phyloP scores from a whole-genome alignment of 2,329 filamentous ascomycete genomes.

The Macrophomina pseudophaseolina region DNA sequence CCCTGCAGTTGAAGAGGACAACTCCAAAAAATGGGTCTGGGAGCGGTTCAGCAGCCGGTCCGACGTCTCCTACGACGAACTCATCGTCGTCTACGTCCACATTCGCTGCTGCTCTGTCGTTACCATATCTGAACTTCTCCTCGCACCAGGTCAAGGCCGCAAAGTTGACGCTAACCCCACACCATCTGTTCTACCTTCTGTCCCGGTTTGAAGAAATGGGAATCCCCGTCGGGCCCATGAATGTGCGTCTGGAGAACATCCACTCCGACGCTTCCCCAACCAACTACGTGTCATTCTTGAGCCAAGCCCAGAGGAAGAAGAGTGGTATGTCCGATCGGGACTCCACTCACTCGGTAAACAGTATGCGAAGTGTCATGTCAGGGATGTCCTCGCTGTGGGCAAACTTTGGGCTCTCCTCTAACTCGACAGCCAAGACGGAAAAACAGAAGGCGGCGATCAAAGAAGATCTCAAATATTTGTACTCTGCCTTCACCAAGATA shows the following conservation, averaged over 20 bases:
- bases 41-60: conserved; percentile 53
- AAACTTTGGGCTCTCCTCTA: conserved; percentile 81
- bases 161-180: conserved; percentile 89
- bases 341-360: conserved; percentile 94
- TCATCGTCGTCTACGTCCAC: conserved; percentile 73
- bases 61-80: conserved; percentile 61
- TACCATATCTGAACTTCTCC: conserved; percentile 82
- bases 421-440: conserved; percentile 80
- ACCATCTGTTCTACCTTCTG: conserved; percentile 95
- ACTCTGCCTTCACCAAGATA: conserved; percentile 98
- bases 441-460: conserved; percentile 86
- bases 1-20: conserved; percentile 82
- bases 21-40: conserved; percentile 68
- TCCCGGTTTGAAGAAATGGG: conserved; percentile 93
- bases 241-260: conserved; percentile 90
- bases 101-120: conserved; percentile 83
- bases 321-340: conserved; percentile 81
- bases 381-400: conserved; percentile 95
- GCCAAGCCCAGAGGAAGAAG: conserved; percentile 79
- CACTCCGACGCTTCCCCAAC: conserved; percentile 84
- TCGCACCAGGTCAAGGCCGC: conserved; percentile 86
- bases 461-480: conserved; percentile 91
- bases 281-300: conserved; percentile 95
- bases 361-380: conserved; percentile 96
- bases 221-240: conserved; percentile 94